Evolutionary conservation across 1,284 basidiomycete genomes (phyloP).

Genomic region (Blastosporella zonata): DNA sequence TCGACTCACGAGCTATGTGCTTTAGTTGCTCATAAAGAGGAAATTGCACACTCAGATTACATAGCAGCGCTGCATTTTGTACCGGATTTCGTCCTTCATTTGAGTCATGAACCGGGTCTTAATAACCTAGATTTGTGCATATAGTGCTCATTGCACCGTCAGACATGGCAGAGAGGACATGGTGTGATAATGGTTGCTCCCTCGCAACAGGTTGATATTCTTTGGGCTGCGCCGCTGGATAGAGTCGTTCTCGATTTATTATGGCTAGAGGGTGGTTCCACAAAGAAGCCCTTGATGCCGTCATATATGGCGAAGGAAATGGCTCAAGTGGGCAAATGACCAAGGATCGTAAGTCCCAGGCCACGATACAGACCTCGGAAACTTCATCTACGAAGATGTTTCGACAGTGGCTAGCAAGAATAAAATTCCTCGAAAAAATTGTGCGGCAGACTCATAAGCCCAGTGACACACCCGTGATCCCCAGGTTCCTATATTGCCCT

Average conservation of each 20-base stretch:
- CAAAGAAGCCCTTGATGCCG: slow-evolving; percentile 81
- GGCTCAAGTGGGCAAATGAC: slow-evolving; percentile 96
- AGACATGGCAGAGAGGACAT: slow-evolving; percentile 89
- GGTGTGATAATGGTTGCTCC: slow-evolving; percentile 79
- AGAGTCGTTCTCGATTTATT: slow-evolving; percentile 45
- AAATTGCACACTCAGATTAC: slow-evolving; percentile 89
- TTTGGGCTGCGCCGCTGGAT: slow-evolving; percentile 79
- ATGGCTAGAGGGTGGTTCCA: slow-evolving; percentile 47
- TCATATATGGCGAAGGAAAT: slow-evolving; percentile 99
- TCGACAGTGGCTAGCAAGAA: slow-evolving; percentile 61
- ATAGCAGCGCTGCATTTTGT: slow-evolving; percentile 82
- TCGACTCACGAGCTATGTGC: slow-evolving; percentile 50
- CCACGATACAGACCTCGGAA: slow-evolving; percentile 89
- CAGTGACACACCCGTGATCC: slow-evolving; percentile 64
- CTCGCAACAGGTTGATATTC: slow-evolving; percentile 75
- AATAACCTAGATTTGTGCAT: slow-evolving; percentile 96
- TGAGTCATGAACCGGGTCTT: slow-evolving; percentile 98
- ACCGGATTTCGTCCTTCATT: slow-evolving; percentile 69
- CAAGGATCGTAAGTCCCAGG: slow-evolving; percentile 91
- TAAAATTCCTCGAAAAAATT: slow-evolving; percentile 7
- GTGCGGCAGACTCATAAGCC: background rate
- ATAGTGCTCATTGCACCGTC: slow-evolving; percentile 90
- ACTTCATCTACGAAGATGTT: slow-evolving; percentile 74
- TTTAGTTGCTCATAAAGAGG: slow-evolving; percentile 94
- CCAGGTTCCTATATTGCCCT: slow-evolving; percentile 67